phyloP scores from a whole-genome alignment of 2,329 filamentous ascomycete species.

The Colletotrichum sp. region DNA sequence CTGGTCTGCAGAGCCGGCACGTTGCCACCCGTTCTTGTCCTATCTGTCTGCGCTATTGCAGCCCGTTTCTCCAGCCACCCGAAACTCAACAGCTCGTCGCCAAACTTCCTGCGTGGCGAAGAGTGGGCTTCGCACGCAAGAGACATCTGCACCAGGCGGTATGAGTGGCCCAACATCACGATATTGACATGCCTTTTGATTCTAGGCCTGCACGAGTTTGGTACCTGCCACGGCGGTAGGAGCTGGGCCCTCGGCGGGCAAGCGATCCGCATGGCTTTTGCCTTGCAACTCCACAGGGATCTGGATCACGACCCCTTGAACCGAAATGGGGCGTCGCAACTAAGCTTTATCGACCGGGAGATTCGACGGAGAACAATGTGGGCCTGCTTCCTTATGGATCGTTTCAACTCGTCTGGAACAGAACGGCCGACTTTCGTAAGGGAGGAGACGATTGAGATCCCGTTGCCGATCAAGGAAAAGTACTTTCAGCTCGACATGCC shows the following conservation, averaged over 20 bases:
- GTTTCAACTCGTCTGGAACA: slow-evolving; percentile 94
- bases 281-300: slow-evolving; percentile 90
- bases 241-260: slow-evolving; percentile 97
- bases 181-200: slow-evolving; percentile 90
- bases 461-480: slow-evolving; percentile 87
- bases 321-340: slow-evolving; percentile 65
- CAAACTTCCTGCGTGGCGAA: slow-evolving; percentile 87
- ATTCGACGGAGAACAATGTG: slow-evolving; percentile 96
- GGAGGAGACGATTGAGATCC: slow-evolving; percentile 87
- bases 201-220: slow-evolving; percentile 92
- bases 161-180: slow-evolving; percentile 95
- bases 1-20: slow-evolving; percentile 65
- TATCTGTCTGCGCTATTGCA: slow-evolving; percentile 96
- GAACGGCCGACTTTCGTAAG: slow-evolving; percentile 91
- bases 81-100: slow-evolving; percentile 70
- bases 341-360: slow-evolving; percentile 92
- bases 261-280: slow-evolving; percentile 96
- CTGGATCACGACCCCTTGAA: slow-evolving; percentile 79
- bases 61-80: slow-evolving; percentile 93
- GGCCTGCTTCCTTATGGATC: slow-evolving; percentile 97
- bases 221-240: slow-evolving; percentile 92
- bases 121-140: slow-evolving; percentile 89
- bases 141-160: slow-evolving; percentile 84
- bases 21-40: slow-evolving; percentile 85
- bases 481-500: slow-evolving; percentile 92